Conservation (phyloP, 805 yeast genomes). For the Wickerhamomyces bisporus region DNA sequence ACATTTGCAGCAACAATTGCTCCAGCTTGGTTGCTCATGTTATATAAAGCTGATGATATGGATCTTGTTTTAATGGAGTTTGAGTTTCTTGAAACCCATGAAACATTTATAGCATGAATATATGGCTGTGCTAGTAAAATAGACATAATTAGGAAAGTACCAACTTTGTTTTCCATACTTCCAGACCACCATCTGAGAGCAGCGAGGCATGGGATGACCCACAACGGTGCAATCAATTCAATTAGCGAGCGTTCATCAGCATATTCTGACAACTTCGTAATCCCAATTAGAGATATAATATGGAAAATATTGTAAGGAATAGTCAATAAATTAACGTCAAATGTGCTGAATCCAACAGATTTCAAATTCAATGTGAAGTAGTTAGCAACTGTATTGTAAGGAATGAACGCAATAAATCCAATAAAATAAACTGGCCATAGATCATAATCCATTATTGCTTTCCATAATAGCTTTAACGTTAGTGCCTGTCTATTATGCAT, state of each 20-base stretch:
- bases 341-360: slow-evolving; percentile 45
- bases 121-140: slow-evolving; percentile 37
- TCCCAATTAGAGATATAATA: slow-evolving; percentile 29
- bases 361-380: slow-evolving; percentile 47
- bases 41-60: slow-evolving; percentile 58
- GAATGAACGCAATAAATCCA: slow-evolving; percentile 40
- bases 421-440: slow-evolving; percentile 51
- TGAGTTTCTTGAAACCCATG: slow-evolving; percentile 59
- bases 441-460: slow-evolving; percentile 43
- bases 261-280: slow-evolving; percentile 34
- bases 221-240: slow-evolving; percentile 25
- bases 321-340: slow-evolving; percentile 43
- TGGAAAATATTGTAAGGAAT: slow-evolving; percentile 44
- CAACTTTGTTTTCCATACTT: slow-evolving; percentile 33
- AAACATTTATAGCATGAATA: slow-evolving; percentile 47
- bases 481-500: slow-evolving; percentile 59
- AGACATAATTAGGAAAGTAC: slow-evolving; percentile 30
- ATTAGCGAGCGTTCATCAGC: slow-evolving; percentile 26
- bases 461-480: slow-evolving; percentile 31
- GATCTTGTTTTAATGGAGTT: slow-evolving; percentile 57
- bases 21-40: slow-evolving; percentile 59
- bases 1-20: slow-evolving; percentile 50
- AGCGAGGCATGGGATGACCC: slow-evolving; percentile 30
- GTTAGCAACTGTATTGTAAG: slow-evolving; percentile 26
- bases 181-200: slow-evolving; percentile 35